phyloP scores from a whole-genome alignment of 352 stramenopile species.

The Thraustochytrium aureum region DNA sequence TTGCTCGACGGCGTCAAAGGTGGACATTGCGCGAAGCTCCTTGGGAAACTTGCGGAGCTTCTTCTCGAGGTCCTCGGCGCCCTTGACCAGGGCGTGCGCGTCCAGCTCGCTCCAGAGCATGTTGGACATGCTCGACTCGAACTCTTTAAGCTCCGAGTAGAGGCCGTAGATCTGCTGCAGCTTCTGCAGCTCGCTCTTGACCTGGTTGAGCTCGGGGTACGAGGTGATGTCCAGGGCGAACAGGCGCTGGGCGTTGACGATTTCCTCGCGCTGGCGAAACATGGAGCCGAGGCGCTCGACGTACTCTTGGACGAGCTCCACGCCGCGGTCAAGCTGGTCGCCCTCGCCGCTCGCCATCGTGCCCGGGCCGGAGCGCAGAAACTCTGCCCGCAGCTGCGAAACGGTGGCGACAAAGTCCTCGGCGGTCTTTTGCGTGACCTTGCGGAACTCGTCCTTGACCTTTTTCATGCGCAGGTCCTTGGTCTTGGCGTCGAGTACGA shows the following conservation, averaged over 20 bases:
- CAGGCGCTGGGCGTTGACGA: slow-evolving; percentile 90
- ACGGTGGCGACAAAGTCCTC: slow-evolving; percentile 80
- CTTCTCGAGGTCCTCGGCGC: slow-evolving; percentile 85
- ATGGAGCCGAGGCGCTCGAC: slow-evolving; percentile 72
- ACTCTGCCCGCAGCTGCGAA: slow-evolving; percentile 76
- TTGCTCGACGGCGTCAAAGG: slow-evolving; percentile 91
- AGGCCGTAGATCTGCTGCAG: slow-evolving; percentile 83
- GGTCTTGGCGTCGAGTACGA: slow-evolving; percentile 80
- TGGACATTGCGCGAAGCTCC: slow-evolving; percentile 96
- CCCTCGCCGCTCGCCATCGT: slow-evolving; percentile 64
- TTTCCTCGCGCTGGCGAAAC: slow-evolving; percentile 73
- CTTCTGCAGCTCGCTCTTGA: slow-evolving; percentile 93
- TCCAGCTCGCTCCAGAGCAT: slow-evolving; percentile 92
- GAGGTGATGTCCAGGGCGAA: slow-evolving; percentile 87
- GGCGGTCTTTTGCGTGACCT: slow-evolving; percentile 86
- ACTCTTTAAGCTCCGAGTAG: slow-evolving; percentile 90
- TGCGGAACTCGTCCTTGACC: slow-evolving; percentile 92
- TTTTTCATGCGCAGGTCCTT: slow-evolving; percentile 86
- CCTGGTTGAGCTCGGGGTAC: slow-evolving; percentile 94
- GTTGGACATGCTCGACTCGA: slow-evolving; percentile 76
- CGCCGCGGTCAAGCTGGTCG: slow-evolving; percentile 79
- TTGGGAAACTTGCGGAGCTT: slow-evolving; percentile 85
- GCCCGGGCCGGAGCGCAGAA: slow-evolving; percentile 75
- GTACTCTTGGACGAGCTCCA: slow-evolving; percentile 80
- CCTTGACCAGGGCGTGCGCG: slow-evolving; percentile 80